Evolutionary conservation across 768 basidiomycete species (phyloP).

Genomic region (Podaxis sp.): DNA sequence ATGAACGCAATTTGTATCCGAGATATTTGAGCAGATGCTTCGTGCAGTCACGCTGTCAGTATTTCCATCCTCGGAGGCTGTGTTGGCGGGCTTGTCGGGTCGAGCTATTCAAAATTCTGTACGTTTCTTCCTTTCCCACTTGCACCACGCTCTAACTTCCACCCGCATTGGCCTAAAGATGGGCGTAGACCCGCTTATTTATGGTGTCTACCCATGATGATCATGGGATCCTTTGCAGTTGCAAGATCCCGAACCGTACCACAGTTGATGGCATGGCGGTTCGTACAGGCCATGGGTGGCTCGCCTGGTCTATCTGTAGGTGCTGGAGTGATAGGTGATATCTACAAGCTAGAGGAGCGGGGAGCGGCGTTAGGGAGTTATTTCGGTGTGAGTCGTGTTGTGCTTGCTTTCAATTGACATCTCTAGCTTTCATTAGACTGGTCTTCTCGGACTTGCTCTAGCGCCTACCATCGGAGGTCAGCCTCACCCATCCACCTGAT

Average conservation of each 20-base stretch:
- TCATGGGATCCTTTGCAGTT: conserved; percentile 61
- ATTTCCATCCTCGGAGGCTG: conserved; percentile 32
- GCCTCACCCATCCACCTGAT: neutral
- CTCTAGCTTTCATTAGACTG: conserved; percentile 32
- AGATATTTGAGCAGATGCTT: neutral
- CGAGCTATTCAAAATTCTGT: conserved; percentile 40
- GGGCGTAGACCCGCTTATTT: conserved; percentile 66
- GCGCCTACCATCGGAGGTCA: conserved; percentile 59
- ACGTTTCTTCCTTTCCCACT: conserved; percentile 11
- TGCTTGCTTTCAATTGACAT: neutral
- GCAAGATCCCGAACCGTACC: conserved; percentile 42
- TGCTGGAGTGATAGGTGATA: conserved; percentile 63
- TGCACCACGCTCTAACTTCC: no score
- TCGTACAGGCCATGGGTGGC: conserved; percentile 67
- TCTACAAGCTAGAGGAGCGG: conserved; percentile 63
- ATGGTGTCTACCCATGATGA: conserved; percentile 56
- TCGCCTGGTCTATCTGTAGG: conserved; percentile 56
- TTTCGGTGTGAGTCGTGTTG: conserved; percentile 40
- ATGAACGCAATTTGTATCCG: neutral
- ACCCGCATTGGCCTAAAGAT: conserved; percentile 37
- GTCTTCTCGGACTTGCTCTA: conserved; percentile 57
- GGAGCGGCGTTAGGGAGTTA: conserved; percentile 61
- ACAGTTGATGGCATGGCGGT: conserved; percentile 58
- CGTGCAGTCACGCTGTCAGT: conserved; percentile 34
- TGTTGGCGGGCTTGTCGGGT: conserved; percentile 31